A percentile compares a stretch with the other conserved stretches of the same genome.
These are phyloP conservation scores for Microcyclosporella mali DNA, from an alignment of 2,329 filamentous ascomycete species.

Conservation along the genomic window DNA sequence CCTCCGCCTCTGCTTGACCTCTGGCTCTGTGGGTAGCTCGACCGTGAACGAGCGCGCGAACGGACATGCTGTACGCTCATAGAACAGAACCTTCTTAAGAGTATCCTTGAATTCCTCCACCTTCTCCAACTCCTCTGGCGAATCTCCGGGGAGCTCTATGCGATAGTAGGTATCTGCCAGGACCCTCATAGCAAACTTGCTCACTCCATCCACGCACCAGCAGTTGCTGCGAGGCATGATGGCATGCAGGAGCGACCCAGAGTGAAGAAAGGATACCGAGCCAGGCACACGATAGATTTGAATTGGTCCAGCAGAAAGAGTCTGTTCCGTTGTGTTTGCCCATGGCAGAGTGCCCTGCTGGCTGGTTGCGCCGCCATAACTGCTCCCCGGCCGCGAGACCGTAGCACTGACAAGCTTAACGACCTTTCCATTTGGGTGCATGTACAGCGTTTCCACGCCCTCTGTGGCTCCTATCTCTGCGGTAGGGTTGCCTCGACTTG, in stretches of 20 bases:
- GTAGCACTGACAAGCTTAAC: constrained; percentile 52
- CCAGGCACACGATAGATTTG: constrained; percentile 81
- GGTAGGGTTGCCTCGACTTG: constrained; percentile 27
- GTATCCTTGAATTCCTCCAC: constrained; percentile 64
- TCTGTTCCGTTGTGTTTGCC: constrained; percentile 70
- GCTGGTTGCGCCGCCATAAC: constrained; percentile 9
- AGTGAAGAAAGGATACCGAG: constrained; percentile 82
- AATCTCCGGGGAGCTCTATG: constrained; percentile 70
- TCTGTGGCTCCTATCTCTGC: constrained; percentile 33
- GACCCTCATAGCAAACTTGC: constrained; percentile 82
- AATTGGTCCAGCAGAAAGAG: constrained; percentile 71
- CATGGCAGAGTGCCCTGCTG: constrained; percentile 58
- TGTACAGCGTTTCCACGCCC: constrained; percentile 65
- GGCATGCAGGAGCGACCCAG: constrained; percentile 73
- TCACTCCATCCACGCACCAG: constrained; percentile 83
- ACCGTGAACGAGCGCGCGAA: constrained; percentile 73
- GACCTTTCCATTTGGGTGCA: constrained; percentile 66
- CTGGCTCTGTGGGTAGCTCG: constrained; percentile 62
- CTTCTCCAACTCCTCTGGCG: constrained; percentile 56
- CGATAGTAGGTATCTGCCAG: constrained; percentile 80
- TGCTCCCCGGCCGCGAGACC: constrained; percentile 25
- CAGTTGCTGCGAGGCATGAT: constrained; percentile 87
- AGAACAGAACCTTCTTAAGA: constrained; percentile 67
- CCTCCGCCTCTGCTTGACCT: constrained; percentile 54
- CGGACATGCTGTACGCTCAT: constrained; percentile 82